Percentiles rank a stretch among this genome's conserved stretches.
Evolutionary conservation across 2,329 filamentous ascomycete genomes (phyloP).

Genomic region (Ciborinia camelliae): DNA sequence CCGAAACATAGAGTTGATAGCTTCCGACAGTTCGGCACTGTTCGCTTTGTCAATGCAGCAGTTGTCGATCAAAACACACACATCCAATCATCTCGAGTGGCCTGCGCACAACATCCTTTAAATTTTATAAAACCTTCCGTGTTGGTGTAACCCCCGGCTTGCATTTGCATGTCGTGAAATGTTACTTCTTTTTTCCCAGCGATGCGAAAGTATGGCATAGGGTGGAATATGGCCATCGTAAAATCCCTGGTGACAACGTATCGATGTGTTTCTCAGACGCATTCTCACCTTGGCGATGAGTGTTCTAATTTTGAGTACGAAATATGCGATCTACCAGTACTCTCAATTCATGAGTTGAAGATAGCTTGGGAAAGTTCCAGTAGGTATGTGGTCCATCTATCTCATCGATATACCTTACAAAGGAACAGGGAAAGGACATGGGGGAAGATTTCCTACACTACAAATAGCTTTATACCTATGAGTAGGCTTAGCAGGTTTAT

Average conservation of each 20-base stretch:
- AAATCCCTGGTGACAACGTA: not conserved
- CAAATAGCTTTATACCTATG: too few species aligned
- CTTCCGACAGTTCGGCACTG: constrained; percentile 17
- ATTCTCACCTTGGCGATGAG: not conserved
- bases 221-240: not conserved
- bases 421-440: too few species aligned
- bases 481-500: too few species aligned
- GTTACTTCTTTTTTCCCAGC: constrained; percentile 39
- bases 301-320: too few species aligned
- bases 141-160: not conserved
- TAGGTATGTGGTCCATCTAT: too few species aligned
- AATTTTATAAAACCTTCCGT: not conserved
- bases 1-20: constrained; percentile 21
- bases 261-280: not conserved
- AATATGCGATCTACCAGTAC: too few species aligned
- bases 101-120: not conserved
- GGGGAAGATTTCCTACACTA: too few species aligned
- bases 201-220: constrained; percentile 42
- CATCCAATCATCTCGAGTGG: not conserved
- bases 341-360: too few species aligned
- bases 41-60: constrained; percentile 24
- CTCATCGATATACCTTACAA: too few species aligned
- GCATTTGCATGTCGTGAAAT: constrained; percentile 28
- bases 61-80: constrained; percentile 19
- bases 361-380: too few species aligned